Base-by-base conservation (phyloP, 768 basidiomycete species). In the Leccinum imitatum region DNA sequence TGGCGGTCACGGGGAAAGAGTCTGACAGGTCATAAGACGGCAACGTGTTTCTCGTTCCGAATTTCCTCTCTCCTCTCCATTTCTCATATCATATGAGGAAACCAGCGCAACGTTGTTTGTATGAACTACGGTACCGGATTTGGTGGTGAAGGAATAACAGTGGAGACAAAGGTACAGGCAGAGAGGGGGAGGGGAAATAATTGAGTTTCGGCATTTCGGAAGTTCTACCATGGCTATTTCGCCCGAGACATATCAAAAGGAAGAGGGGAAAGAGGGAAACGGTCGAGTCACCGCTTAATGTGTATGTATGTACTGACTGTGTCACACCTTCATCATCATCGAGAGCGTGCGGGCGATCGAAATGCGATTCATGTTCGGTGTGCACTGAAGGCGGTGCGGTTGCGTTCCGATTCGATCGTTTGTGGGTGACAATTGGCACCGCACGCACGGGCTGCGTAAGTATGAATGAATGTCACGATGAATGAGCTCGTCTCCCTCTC, bases 1-100 rank as follows among this genome's bases (percentile, higher is more conserved):
- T 61, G 59, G 53, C 50, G 56, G 62, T 39, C 61, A 31, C 44
- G 44, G 19, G 44, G 44, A 19, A 46, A 46, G 53, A 58, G 51
- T 61, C 58, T 59, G 65, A 67, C 69, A 71, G 59, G 53, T 59
- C 54, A 48, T 56, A 48, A 47, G 56, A 66, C 55, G 39, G 44
- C 65, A 67, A 65, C 65, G 66, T 61, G 65, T 66, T 50, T 25
- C 19, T 47, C 11, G 14, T 21, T 54, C 21, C 44, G 44, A 46
- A 46, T 27, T 21, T 25, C 21, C 23, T 25, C 7, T 48, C 41
- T 2, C 19, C 47, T 14, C 23, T 48, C 23, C 47, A 14, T 48
- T 48, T 48, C 25, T 19, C 19, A 19, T 46, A 19, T 48, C 14
- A 48, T 25, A 25, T 25, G 23, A 5, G 13, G 9, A 14, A 21